phyloP scores from a whole-genome alignment of 148 eudicot genomes.

The Amaranthus palmeri region DNA sequence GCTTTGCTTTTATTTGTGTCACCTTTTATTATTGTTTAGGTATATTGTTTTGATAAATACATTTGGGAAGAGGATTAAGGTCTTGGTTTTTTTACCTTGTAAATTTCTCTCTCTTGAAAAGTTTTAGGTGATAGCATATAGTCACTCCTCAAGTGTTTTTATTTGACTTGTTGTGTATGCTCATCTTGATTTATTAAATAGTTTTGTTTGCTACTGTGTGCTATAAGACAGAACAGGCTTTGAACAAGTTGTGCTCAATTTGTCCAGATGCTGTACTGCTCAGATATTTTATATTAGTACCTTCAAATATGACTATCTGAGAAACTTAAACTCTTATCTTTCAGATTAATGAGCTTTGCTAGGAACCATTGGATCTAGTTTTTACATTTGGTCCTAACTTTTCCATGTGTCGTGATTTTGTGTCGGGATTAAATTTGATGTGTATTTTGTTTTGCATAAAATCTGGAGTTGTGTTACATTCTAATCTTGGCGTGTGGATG shows the following conservation, averaged over 20 bases:
- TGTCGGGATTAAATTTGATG: constrained; percentile 10
- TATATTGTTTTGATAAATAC: too few species aligned
- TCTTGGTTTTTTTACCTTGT: too few species aligned
- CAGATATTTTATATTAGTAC: neutral
- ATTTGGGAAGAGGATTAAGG: too few species aligned
- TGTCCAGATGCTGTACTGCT: constrained; percentile 10
- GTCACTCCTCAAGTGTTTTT: too few species aligned
- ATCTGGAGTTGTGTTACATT: neutral
- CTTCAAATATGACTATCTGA: constrained; percentile 5
- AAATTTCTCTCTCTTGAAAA: too few species aligned
- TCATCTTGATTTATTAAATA: neutral
- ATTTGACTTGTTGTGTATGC: neutral
- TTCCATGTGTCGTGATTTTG: constrained; percentile 20
- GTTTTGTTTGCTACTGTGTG: constrained; percentile 11
- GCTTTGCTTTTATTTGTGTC: too few species aligned
- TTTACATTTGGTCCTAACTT: constrained; percentile 1
- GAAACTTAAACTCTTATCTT: constrained; percentile 1
- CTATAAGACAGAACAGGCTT: constrained; percentile 11
- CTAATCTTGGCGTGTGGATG: constrained; percentile 2
- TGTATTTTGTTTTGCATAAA: neutral
- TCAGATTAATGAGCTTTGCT: constrained; percentile 4
- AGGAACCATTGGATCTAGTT: neutral
- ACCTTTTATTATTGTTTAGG: too few species aligned
- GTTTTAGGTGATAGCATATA: too few species aligned
- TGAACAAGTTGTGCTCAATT: constrained; percentile 10